These are phyloP conservation scores for Ceratobasidium sp. DNA, from an alignment of 1,284 basidiomycete genomes.

Conservation along the genomic window DNA sequence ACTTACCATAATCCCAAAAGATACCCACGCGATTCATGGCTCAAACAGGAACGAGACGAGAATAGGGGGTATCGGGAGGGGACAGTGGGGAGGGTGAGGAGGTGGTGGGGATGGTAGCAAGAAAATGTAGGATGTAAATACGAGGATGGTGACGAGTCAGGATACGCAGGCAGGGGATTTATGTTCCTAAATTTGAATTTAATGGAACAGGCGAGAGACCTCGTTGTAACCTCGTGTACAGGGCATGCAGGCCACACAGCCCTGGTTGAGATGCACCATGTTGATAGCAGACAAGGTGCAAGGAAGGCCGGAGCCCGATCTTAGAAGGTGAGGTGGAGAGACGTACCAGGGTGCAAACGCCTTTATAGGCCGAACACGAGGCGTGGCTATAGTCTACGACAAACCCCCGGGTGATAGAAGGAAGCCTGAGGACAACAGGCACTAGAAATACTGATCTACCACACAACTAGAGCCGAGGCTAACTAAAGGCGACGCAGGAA, in stretches of 20 bases:
- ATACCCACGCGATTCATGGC: constrained; percentile 59
- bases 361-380: constrained; percentile 32
- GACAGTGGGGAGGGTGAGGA: constrained; percentile 23
- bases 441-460: neutral
- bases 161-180: constrained; percentile 44
- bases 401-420: neutral
- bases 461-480: constrained; percentile 11
- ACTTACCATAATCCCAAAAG: constrained; percentile 72
- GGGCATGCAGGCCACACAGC: constrained; percentile 33
- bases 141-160: constrained; percentile 49
- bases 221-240: constrained; percentile 38
- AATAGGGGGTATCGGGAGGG: constrained; percentile 22
- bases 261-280: constrained; percentile 39
- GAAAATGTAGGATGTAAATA: constrained; percentile 34
- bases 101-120: constrained; percentile 18
- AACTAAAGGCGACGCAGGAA: neutral
- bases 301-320: constrained; percentile 40
- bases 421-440: neutral
- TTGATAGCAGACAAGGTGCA: constrained; percentile 33
- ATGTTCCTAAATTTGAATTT: constrained; percentile 42
- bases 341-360: constrained; percentile 33
- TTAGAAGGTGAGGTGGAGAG: constrained; percentile 36
- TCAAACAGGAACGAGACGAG: constrained; percentile 12
- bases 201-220: constrained; percentile 21
- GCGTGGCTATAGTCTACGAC: neutral